Conservation (phyloP, 139 green algal genomes). For the Tetratostichococcus sp. region DNA sequence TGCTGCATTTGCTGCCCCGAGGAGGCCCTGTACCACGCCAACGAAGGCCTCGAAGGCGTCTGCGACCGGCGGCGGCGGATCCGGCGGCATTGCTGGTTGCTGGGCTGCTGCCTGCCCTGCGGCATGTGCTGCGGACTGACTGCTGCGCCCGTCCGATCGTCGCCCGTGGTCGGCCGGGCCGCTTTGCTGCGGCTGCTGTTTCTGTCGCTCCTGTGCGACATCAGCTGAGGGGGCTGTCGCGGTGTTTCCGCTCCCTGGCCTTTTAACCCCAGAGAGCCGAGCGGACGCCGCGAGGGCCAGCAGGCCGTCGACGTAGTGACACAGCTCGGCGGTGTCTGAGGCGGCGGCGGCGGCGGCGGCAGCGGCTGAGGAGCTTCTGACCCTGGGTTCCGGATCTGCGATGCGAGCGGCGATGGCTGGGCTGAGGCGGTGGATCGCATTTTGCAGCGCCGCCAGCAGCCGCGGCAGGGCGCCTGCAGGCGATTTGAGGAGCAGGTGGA, state of each 20-base stretch:
- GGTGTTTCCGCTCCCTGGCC: too few species aligned
- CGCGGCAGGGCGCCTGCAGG: neutral
- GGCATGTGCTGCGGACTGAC: too few species aligned
- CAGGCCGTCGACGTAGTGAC: conserved; percentile 10
- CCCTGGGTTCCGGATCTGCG: too few species aligned
- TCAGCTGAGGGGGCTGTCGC: neutral
- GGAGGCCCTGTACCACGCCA: neutral
- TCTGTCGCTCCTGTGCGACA: neutral
- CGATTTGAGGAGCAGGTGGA: too few species aligned
- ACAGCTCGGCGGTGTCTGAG: neutral
- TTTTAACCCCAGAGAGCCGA: too few species aligned
- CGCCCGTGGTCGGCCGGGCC: too few species aligned
- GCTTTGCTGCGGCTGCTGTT: too few species aligned
- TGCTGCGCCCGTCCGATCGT: too few species aligned
- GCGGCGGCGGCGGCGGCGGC: neutral
- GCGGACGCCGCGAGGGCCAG: conserved; percentile 11
- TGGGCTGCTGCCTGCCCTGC: too few species aligned
- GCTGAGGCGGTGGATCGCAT: neutral
- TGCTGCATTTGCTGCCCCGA: neutral
- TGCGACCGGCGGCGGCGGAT: neutral
- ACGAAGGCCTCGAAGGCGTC: neutral
- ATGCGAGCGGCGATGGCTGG: neutral
- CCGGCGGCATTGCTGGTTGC: neutral
- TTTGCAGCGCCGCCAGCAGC: neutral
- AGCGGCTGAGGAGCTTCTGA: neutral